phyloP scores from a whole-genome alignment of 2,329 filamentous ascomycete species.

The Pseudocercospora fuligena region DNA sequence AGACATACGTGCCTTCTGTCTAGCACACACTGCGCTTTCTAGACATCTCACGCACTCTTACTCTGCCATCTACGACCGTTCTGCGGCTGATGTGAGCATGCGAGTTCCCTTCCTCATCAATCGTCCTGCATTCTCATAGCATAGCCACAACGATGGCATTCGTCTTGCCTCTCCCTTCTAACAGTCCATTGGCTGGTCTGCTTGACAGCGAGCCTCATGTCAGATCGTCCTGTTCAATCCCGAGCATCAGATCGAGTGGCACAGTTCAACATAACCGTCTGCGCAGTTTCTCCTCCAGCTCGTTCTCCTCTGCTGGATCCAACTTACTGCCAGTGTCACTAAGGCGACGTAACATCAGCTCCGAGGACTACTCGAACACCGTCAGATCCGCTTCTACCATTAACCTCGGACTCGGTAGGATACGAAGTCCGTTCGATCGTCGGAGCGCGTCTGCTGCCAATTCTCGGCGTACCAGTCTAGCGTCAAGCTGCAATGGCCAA shows the following conservation, averaged over 20 bases:
- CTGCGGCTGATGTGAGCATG: constrained; percentile 3
- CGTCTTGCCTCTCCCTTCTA: constrained; percentile 16
- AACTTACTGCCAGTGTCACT: constrained; percentile 22
- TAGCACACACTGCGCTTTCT: constrained; percentile 2
- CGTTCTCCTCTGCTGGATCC: constrained; percentile 34
- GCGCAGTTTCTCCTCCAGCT: constrained; percentile 36
- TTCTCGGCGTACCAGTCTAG: constrained; percentile 23
- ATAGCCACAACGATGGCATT: constrained; percentile 21
- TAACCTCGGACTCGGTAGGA: constrained; percentile 21
- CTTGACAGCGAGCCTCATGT: constrained; percentile 14
- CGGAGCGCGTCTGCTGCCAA: constrained; percentile 18
- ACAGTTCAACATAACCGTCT: constrained; percentile 36
- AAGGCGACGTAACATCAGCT: constrained; percentile 19
- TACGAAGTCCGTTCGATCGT: constrained; percentile 13
- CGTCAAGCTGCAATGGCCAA: constrained; percentile 16
- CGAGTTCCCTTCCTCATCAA: constrained; percentile 7
- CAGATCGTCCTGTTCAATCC: constrained; percentile 31
- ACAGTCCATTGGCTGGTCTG: constrained; percentile 16
- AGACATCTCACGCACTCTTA: not conserved
- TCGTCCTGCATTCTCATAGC: constrained; percentile 9
- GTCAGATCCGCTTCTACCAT: constrained; percentile 19
- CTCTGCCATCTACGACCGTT: not conserved
- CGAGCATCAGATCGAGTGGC: constrained; percentile 30
- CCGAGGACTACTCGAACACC: not conserved
- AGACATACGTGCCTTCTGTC: constrained; percentile 5